These are phyloP conservation scores for Penicillium coffeae DNA, from an alignment of 495 filamentous ascomycete species.

Conservation along the genomic window DNA sequence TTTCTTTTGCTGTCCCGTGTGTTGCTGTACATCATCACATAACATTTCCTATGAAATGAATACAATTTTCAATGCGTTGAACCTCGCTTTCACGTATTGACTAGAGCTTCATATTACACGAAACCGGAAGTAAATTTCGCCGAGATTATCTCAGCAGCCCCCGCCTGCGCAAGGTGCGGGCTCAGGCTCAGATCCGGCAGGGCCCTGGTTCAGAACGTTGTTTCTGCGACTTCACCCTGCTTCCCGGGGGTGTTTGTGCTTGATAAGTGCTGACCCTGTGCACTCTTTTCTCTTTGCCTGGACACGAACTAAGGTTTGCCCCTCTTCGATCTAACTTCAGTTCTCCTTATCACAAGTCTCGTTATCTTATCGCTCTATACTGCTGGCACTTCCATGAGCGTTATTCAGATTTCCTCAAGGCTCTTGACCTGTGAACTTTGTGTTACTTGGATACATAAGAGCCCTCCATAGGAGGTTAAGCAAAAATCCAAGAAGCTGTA, in stretches of 20 bases:
- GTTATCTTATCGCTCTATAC: neutral
- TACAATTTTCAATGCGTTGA: constrained; percentile 3
- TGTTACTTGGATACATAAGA: too few relatives aligned
- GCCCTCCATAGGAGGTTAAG: too few relatives aligned
- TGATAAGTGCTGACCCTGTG: neutral
- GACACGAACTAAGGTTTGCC: neutral
- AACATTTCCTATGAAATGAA: constrained; percentile 11
- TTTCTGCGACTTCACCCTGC: neutral
- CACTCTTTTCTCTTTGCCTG: neutral
- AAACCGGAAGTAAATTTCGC: neutral
- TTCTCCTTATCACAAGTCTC: neutral
- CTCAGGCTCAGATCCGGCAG: neutral
- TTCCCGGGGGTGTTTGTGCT: neutral
- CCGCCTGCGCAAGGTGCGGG: too few relatives aligned
- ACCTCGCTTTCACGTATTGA: too few relatives aligned
- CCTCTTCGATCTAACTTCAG: too few relatives aligned
- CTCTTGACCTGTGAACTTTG: neutral
- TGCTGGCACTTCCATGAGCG: neutral
- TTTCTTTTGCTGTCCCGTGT: constrained; percentile 15
- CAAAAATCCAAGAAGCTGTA: too few relatives aligned
- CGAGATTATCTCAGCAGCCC: neutral
- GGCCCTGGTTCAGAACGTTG: neutral
- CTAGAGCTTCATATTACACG: too few relatives aligned
- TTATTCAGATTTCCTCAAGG: neutral
- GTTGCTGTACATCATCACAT: constrained; percentile 7